Evolutionary conservation across 768 basidiomycete genomes (phyloP).

Genomic region (Ramaria rubella): DNA sequence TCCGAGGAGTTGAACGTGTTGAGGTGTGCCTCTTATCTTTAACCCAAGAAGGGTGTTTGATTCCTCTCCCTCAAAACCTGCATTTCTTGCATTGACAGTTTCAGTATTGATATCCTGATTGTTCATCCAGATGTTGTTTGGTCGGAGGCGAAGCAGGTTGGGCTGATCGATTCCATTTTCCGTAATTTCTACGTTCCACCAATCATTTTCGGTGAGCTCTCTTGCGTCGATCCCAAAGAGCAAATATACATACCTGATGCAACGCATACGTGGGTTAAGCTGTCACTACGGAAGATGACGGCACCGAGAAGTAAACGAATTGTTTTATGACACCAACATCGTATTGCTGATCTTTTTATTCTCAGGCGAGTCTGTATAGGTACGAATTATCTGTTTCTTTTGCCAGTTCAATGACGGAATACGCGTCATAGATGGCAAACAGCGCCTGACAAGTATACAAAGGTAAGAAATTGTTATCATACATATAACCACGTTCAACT

Average conservation of each 20-base stretch:
- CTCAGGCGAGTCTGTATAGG: conserved; percentile 46
- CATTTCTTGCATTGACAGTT: background rate
- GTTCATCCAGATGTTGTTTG: conserved; percentile 59
- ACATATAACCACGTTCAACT: background rate
- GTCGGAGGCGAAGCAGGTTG: conserved; percentile 68
- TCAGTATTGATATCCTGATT: background rate
- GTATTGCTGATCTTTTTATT: background rate
- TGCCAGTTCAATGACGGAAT: background rate
- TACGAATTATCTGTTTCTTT: background rate
- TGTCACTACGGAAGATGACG: conserved; percentile 49
- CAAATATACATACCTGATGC: background rate
- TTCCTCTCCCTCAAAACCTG: background rate
- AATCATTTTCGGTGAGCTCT: conserved; percentile 57
- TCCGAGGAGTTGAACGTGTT: background rate
- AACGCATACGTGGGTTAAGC: too few species aligned
- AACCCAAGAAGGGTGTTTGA: background rate
- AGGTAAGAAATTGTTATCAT: conserved; percentile 34
- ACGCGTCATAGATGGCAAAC: conserved; percentile 54
- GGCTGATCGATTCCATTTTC: conserved; percentile 70
- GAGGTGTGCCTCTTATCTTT: background rate
- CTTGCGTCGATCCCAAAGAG: background rate
- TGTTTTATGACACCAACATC: conserved; percentile 1
- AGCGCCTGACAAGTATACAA: conserved; percentile 66
- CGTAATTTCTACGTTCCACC: conserved; percentile 70
- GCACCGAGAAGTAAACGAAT: conserved; percentile 38